These are phyloP conservation scores for Rhizopus stolonifer DNA, from an alignment of 371 early-diverging fungal genomes.

Conservation along the genomic window DNA sequence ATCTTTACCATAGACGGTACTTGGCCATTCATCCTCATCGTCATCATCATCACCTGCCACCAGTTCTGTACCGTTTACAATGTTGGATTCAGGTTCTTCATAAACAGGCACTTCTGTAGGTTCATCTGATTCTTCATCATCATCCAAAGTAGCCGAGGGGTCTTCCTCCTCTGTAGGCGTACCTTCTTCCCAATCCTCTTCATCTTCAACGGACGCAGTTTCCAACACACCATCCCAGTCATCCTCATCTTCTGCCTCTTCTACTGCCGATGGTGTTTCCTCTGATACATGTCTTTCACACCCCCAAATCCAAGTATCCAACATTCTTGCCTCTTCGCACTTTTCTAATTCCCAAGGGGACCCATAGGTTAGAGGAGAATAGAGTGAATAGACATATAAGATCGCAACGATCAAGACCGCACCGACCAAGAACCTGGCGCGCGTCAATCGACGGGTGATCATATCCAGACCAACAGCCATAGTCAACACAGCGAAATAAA, in stretches of 20 bases:
- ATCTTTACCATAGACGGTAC: constrained; percentile 18
- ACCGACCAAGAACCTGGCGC: constrained; percentile 36
- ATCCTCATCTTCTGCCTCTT: constrained; percentile 1
- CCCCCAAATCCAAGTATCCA: constrained; percentile 13
- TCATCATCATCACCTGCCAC: constrained; percentile 21
- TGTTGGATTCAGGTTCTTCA: constrained; percentile 19
- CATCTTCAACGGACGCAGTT: background rate
- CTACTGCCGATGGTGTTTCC: background rate
- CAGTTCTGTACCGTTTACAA: constrained; percentile 21
- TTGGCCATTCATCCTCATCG: constrained; percentile 29
- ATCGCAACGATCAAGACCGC: constrained; percentile 42
- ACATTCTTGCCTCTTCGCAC: constrained; percentile 13
- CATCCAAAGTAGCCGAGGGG: constrained; percentile 1
- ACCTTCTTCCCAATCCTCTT: background rate
- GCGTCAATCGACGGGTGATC: constrained; percentile 47
- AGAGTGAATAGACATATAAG: constrained; percentile 55
- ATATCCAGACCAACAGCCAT: constrained; percentile 74
- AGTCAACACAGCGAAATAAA: constrained; percentile 80
- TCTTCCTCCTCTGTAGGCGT: background rate
- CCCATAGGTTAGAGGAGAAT: constrained; percentile 85
- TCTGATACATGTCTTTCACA: constrained; percentile 4
- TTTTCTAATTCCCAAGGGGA: constrained; percentile 14
- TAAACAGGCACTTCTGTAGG: constrained; percentile 21
- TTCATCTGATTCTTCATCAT: constrained; percentile 8
- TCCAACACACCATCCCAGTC: constrained; percentile 1